Conservation (phyloP, 1,139 yeast species). For the Arxiozyma bovina region DNA sequence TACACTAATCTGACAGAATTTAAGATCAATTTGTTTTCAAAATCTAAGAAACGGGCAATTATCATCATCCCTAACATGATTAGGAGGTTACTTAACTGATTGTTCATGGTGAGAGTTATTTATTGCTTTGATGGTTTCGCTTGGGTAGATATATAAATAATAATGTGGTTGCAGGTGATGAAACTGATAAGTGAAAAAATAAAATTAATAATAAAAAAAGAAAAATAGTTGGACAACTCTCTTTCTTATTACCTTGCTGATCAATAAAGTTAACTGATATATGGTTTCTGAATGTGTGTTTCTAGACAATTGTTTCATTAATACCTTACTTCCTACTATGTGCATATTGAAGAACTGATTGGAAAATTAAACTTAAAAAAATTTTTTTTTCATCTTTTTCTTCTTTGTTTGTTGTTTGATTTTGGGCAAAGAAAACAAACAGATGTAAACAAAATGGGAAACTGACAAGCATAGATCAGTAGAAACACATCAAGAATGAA, state of each 20-base stretch:
- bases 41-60: constrained; percentile 78
- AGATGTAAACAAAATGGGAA: neutral
- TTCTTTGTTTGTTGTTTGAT: too few species aligned
- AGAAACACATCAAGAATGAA: too few species aligned
- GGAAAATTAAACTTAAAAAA: too few species aligned
- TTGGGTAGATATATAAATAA: neutral
- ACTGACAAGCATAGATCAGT: neutral
- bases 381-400: too few species aligned
- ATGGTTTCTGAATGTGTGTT: too few species aligned
- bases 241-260: too few species aligned
- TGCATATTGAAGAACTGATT: too few species aligned
- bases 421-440: too few species aligned
- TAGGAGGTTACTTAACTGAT: constrained; percentile 76
- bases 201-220: too few species aligned
- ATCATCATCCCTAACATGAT: constrained; percentile 97
- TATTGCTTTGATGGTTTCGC: neutral
- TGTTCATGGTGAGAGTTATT: constrained; percentile 47
- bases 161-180: neutral
- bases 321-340: neutral
- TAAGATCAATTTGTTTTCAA: constrained; percentile 72
- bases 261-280: too few species aligned
- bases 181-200: neutral
- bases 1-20: constrained; percentile 71
- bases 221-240: too few species aligned
- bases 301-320: neutral